Conservation (phyloP, 1,139 yeast genomes). For the Taphrina confusa region DNA sequence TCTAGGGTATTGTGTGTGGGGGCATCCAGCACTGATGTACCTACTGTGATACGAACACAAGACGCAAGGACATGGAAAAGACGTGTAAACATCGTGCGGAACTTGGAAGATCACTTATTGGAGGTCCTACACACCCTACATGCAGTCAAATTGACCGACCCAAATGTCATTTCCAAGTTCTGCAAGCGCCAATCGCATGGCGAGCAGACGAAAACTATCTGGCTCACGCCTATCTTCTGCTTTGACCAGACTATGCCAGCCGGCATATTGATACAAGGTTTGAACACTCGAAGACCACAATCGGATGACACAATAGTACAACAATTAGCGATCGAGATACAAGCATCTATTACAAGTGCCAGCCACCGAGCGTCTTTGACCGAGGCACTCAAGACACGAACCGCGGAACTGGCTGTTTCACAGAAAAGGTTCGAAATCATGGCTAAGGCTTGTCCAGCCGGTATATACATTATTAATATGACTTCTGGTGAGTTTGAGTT, state of each 20-base stretch:
- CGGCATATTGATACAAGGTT: constrained; percentile 6
- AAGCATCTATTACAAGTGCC: not conserved
- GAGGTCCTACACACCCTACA: not conserved
- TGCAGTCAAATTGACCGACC: not conserved
- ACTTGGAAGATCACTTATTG: not conserved
- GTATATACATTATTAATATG: constrained; percentile 15
- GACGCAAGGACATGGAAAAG: not conserved
- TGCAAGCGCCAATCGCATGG: constrained; percentile 12
- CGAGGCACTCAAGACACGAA: not conserved
- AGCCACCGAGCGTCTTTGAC: not conserved
- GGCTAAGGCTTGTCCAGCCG: constrained; percentile 15
- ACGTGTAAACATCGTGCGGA: not conserved
- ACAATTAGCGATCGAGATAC: not conserved
- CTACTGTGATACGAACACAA: not conserved
- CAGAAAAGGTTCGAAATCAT: constrained; percentile 2
- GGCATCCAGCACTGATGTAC: not conserved
- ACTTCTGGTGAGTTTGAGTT: not conserved
- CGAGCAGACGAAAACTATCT: constrained; percentile 2
- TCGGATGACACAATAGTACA: not conserved
- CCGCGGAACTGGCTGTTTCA: constrained; percentile 14
- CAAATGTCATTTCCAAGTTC: not conserved
- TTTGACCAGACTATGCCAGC: constrained; percentile 1
- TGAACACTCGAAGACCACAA: constrained; percentile 13
- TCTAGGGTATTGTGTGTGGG: constrained; percentile 1
- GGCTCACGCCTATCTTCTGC: constrained; percentile 11